phyloP scores from a whole-genome alignment of 2,329 filamentous ascomycete genomes.

The Diaporthe helianthi region DNA sequence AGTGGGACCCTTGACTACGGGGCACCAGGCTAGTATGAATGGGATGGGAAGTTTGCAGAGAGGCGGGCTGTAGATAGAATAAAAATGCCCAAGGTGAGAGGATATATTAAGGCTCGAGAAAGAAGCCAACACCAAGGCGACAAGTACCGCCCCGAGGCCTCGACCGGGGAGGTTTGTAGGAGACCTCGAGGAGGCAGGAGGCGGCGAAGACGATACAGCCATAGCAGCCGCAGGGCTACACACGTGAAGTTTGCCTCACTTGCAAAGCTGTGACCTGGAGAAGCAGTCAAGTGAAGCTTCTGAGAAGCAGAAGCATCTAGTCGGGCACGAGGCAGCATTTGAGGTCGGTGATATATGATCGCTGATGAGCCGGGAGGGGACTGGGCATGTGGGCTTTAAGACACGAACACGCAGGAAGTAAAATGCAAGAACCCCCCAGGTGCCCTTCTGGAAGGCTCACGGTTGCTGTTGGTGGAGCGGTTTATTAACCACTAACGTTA shows the following conservation, averaged over 20 bases:
- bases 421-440: too few relatives aligned
- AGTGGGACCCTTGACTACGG: not conserved
- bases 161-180: not conserved
- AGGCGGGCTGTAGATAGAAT: slow-evolving; percentile 37
- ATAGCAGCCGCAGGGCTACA: not conserved
- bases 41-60: slow-evolving; percentile 36
- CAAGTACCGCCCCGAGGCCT: slow-evolving; percentile 17
- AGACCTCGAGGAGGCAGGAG: not conserved
- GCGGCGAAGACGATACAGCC: not conserved
- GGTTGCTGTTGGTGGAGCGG: not conserved
- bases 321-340: not conserved
- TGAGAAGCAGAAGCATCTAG: too few relatives aligned
- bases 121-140: not conserved
- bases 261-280: not conserved
- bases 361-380: too few relatives aligned
- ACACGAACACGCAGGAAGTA: not conserved
- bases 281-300: not conserved
- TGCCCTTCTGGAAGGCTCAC: too few relatives aligned
- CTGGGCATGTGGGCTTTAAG: not conserved
- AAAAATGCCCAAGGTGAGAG: slow-evolving; percentile 35
- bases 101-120: slow-evolving; percentile 11
- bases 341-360: not conserved
- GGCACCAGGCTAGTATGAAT: not conserved
- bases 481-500: too few relatives aligned
- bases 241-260: too few relatives aligned